These are phyloP conservation scores for Magnusiomyces tetraspermus DNA, from an alignment of 1,139 yeast genomes.

Conservation along the genomic window DNA sequence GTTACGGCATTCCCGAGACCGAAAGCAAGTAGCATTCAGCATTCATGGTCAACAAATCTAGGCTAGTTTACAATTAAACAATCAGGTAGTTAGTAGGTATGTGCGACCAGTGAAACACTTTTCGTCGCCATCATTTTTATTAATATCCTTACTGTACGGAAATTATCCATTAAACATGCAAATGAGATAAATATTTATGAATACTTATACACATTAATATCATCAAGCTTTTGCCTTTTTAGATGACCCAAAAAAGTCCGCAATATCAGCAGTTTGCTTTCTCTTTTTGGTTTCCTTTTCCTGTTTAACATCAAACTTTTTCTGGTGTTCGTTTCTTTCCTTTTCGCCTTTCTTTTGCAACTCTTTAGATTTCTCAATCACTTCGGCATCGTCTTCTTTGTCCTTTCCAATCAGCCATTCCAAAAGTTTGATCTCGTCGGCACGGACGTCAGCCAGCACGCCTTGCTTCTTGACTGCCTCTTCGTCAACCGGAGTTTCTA, in stretches of 20 bases:
- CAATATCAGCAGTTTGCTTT: neutral
- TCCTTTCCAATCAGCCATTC: conserved; percentile 58
- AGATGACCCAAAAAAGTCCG: conserved; percentile 1
- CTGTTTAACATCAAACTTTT: conserved; percentile 24
- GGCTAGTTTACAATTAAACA: too few species aligned
- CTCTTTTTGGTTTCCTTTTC: conserved; percentile 9
- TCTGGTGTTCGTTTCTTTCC: conserved; percentile 27
- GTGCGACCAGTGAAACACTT: conserved; percentile 26
- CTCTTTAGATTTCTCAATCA: conserved; percentile 39
- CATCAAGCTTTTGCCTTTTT: neutral
- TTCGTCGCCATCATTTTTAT: conserved; percentile 22
- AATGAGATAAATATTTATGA: too few species aligned
- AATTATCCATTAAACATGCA: too few species aligned
- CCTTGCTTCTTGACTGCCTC: conserved; percentile 32
- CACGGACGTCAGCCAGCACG: conserved; percentile 44
- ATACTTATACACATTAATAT: neutral
- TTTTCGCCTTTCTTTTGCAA: conserved; percentile 37
- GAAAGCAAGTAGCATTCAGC: too few species aligned
- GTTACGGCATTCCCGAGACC: too few species aligned
- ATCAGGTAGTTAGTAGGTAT: conserved; percentile 24
- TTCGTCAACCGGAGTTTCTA: conserved; percentile 73
- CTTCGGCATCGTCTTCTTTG: conserved; percentile 49
- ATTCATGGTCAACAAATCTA: too few species aligned
- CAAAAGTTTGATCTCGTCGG: conserved; percentile 60
- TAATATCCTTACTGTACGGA: neutral